phyloP scores from a whole-genome alignment of 2,329 filamentous ascomycete species.

The Juglanconis sp. region DNA sequence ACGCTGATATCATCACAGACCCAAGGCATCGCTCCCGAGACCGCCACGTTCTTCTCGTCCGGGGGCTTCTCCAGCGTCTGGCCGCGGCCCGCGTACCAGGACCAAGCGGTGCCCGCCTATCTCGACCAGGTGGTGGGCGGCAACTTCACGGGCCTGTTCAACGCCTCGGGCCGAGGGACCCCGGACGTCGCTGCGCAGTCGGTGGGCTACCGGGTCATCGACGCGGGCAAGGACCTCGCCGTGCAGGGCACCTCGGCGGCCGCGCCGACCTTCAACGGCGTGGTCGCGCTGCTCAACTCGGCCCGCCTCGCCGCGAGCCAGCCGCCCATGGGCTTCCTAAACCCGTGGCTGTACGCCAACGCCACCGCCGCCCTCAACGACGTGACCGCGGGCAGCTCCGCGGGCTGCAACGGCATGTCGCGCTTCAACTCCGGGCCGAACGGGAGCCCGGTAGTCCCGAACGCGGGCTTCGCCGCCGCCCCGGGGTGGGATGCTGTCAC shows the following conservation, averaged over 20 bases:
- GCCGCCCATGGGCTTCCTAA: constrained; percentile 43
- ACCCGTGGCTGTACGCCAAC: constrained; percentile 43
- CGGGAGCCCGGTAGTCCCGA: constrained; percentile 10
- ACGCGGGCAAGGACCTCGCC: constrained; percentile 31
- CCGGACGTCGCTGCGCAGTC: constrained; percentile 55
- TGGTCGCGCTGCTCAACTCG: constrained; percentile 56
- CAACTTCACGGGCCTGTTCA: constrained; percentile 12
- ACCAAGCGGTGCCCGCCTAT: constrained; percentile 18
- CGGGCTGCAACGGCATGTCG: constrained; percentile 14
- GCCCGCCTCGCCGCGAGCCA: constrained; percentile 44
- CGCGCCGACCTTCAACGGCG: constrained; percentile 50
- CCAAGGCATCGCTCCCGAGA: constrained; percentile 30
- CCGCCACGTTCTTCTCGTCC: constrained; percentile 44
- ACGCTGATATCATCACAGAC: constrained; percentile 30
- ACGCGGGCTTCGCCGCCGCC: constrained; percentile 15
- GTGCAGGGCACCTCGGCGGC: constrained; percentile 39
- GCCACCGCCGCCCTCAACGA: constrained; percentile 28
- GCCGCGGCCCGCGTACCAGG: constrained; percentile 21
- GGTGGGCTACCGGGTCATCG: constrained; percentile 33
- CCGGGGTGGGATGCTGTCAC: constrained; percentile 20
- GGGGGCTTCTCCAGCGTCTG: constrained; percentile 29
- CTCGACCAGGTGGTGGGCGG: neutral
- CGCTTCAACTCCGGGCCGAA: constrained; percentile 2
- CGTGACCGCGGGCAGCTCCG: constrained; percentile 29
- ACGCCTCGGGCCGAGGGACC: constrained; percentile 49